A percentile compares a stretch with the other conserved stretches of the same genome.
phyloP scores from a whole-genome alignment of 768 basidiomycete genomes.

The Suillus discolor region DNA sequence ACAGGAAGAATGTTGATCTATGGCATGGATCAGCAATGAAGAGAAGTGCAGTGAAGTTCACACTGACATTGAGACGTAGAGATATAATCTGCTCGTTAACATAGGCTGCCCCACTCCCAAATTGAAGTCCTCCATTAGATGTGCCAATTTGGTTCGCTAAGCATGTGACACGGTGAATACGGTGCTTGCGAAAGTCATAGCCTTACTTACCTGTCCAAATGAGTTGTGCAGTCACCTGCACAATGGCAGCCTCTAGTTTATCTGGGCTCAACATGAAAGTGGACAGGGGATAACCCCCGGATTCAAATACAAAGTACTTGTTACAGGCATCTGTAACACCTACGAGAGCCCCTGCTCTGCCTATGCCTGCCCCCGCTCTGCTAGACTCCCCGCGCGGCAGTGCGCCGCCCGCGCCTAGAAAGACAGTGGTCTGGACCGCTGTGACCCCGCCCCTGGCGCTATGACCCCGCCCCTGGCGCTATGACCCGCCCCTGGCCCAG shows the following conservation, averaged over 20 bases:
- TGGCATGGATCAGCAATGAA: neutral
- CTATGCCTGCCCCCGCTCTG: no score
- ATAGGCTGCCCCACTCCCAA: neutral
- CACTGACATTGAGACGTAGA: neutral
- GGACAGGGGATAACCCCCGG: neutral
- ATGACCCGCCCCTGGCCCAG: no score
- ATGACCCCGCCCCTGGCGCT: no score
- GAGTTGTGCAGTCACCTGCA: neutral
- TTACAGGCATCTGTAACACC: no score
- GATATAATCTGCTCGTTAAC: neutral
- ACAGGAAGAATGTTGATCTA: slow-evolving; percentile 10
- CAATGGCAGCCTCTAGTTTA: neutral
- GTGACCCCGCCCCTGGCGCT: no score
- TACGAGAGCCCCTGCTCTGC: no score
- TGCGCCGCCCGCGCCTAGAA: no score
- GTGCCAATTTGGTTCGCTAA: neutral
- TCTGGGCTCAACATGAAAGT: neutral
- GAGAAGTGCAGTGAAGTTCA: neutral
- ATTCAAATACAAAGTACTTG: no score
- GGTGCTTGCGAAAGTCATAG: neutral
- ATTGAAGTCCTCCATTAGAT: neutral
- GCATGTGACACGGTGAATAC: neutral
- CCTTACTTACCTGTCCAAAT: slow-evolving; percentile 1
- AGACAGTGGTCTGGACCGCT: no score
- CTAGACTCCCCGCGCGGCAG: no score